A percentile compares a stretch with the other conserved stretches of the same genome.
phyloP scores from a whole-genome alignment of 306 rosid genomes.

The Comarum palustre region DNA sequence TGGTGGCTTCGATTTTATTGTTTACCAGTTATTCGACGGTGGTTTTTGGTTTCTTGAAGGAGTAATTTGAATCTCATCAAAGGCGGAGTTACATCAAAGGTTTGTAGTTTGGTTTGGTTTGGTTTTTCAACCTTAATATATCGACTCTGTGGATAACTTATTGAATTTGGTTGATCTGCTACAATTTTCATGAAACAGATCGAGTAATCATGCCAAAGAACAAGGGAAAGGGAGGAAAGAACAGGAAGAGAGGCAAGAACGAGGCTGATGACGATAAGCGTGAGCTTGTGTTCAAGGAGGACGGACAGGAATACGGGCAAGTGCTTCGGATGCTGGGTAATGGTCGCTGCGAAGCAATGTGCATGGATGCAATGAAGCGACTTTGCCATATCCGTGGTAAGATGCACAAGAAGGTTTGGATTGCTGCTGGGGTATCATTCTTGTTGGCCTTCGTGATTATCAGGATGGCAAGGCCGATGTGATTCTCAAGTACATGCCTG shows the following conservation, averaged over 20 bases:
- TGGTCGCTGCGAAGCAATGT: slow-evolving; percentile 41
- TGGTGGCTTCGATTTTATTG: not conserved
- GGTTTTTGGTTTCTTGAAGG: not conserved
- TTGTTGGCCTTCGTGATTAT: slow-evolving; percentile 44
- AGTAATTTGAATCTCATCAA: not conserved
- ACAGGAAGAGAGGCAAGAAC: slow-evolving; percentile 49
- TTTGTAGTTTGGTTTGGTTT: not conserved
- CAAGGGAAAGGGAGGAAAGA: slow-evolving; percentile 50
- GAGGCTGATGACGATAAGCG: slow-evolving; percentile 49
- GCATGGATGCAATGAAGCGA: slow-evolving; percentile 38
- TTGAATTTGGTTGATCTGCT: not conserved
- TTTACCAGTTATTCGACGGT: not conserved
- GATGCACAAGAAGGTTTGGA: slow-evolving; percentile 53
- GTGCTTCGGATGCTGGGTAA: slow-evolving; percentile 45
- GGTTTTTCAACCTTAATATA: too few relatives aligned
- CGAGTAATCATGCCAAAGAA: slow-evolving; percentile 45
- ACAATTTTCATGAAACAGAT: not conserved
- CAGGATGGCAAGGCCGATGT: slow-evolving; percentile 48
- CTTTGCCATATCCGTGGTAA: slow-evolving; percentile 47
- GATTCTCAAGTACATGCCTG: slow-evolving; percentile 50
- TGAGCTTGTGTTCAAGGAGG: slow-evolving; percentile 50
- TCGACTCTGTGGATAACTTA: too few relatives aligned
- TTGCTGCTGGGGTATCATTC: slow-evolving; percentile 47
- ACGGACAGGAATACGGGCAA: slow-evolving; percentile 46
- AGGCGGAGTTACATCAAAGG: not conserved